Percentiles rank a stretch among this genome's conserved stretches.
These are phyloP conservation scores for Fusarium xyrophilum DNA, from an alignment of 2,329 filamentous ascomycete genomes.

Conservation along the genomic window DNA sequence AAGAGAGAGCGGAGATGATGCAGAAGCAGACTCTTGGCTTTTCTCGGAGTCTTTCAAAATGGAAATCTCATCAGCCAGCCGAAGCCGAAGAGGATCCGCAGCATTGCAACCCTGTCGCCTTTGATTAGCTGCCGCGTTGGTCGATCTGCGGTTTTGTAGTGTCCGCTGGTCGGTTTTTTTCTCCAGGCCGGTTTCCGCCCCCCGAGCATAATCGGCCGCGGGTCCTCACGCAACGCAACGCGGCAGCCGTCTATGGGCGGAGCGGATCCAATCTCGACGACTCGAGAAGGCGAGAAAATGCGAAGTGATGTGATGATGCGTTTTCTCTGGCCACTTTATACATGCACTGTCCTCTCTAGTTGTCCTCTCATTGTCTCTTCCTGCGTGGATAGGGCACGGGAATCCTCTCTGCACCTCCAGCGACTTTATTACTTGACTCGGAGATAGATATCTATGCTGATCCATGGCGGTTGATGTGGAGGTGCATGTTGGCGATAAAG, in stretches of 20 bases:
- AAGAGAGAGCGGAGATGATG: conserved; percentile 39
- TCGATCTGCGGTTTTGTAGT: conserved; percentile 41
- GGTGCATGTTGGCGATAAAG: conserved; percentile 5
- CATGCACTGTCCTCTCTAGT: conserved; percentile 7
- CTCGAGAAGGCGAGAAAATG: conserved; percentile 33
- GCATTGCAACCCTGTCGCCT: conserved; percentile 34
- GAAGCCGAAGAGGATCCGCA: conserved; percentile 34
- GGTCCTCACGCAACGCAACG: conserved; percentile 28
- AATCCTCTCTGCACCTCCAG: conserved; percentile 21
- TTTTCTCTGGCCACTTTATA: conserved; percentile 30
- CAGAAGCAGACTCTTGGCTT: conserved; percentile 20
- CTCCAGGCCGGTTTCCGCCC: conserved; percentile 24
- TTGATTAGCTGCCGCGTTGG: conserved; percentile 34
- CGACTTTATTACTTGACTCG: conserved; percentile 23
- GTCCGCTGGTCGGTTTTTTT: conserved; percentile 24
- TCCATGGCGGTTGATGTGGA: conserved; percentile 11
- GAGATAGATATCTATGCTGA: conserved; percentile 18
- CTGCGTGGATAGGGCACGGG: conserved; percentile 35
- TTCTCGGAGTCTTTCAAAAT: conserved; percentile 29
- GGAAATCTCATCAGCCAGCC: conserved; percentile 33
- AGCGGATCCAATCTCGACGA: conserved; percentile 36
- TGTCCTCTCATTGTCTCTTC: conserved; percentile 10
- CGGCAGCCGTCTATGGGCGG: conserved; percentile 35
- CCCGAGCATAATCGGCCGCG: conserved; percentile 32
- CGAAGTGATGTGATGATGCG: conserved; percentile 41